Evolutionary conservation across 352 stramenopile genomes (phyloP), one percentile per base, ranked within the genome.

Genomic region (Globisporangium nagaii): DNA sequence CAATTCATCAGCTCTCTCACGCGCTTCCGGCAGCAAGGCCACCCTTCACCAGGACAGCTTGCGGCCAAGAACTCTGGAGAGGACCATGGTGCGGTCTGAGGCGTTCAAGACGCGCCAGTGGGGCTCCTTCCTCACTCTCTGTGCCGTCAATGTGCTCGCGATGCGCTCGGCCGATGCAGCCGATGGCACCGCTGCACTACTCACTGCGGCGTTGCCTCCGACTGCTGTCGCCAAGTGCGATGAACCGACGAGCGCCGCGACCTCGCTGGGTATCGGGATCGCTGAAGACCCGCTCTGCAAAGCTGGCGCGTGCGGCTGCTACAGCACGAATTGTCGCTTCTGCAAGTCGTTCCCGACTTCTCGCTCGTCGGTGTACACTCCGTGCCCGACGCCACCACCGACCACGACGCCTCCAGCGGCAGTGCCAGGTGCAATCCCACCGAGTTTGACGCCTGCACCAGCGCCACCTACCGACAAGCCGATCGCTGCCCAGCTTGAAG

Each of bases 321-420:
- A 52, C 56, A 52, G 30, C 32, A 7, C 32, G 11, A 37, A 35
- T 12, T 62, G 47, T n/a, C 37, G 47, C 19, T 52, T 36, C 10
- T 62, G 56, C 10, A 22, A 46, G 13, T 19, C 40, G 17, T 27
- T 39, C 22, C n/a, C 30, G 19, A 57, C 48, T 3, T 13, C 19
- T 1, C 4, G 46, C 31, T 52, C 37, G 7, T 47, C 25, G 17
- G 19, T 27, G 39, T 62, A 63, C 28, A 37, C 25, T 11, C 49
- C 62, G 48, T 60, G 56, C 22, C 56, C 52, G 60, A 17, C 25
- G 31, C 44, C 19, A 25, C 32, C 25, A 51, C 44, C 22, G 41
- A 58, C 15, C 6, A 40, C 34, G 37, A 22, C 13, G 1, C 35
- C 36, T n/a, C n/a, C 28, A 24, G 20, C 0, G n/a, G n/a, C n/a